These are phyloP conservation scores for Dothideomycetidae sp. DNA, from an alignment of 2,329 filamentous ascomycete genomes.

Conservation along the genomic window DNA sequence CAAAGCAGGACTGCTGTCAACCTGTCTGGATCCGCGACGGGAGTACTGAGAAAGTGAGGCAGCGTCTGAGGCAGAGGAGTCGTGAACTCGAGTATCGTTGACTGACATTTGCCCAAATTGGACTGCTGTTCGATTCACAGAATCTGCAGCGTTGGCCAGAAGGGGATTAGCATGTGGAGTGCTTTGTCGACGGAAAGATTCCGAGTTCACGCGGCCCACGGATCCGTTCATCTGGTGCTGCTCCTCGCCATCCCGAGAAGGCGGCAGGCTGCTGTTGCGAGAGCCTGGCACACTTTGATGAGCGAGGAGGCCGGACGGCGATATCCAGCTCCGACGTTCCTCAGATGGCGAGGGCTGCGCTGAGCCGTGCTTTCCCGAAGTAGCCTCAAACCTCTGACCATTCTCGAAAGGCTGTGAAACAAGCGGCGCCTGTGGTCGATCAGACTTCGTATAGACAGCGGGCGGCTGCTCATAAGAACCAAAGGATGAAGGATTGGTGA, in stretches of 20 bases:
- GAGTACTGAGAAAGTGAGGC: neutral
- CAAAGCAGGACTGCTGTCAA: slow-evolving; percentile 1
- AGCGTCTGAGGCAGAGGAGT: slow-evolving; percentile 1
- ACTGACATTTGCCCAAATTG: slow-evolving; percentile 20
- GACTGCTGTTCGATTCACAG: slow-evolving; percentile 6
- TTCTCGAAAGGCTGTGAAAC: neutral
- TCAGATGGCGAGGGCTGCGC: slow-evolving; percentile 12
- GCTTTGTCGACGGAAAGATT: slow-evolving; percentile 7
- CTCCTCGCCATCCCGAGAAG: slow-evolving; percentile 38
- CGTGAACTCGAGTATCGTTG: slow-evolving; percentile 26
- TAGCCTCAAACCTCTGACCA: neutral
- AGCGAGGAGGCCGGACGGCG: slow-evolving; percentile 21
- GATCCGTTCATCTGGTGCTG: slow-evolving; percentile 19
- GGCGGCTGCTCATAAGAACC: slow-evolving; percentile 17
- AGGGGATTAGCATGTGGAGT: slow-evolving; percentile 6
- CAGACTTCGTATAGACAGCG: slow-evolving; percentile 23
- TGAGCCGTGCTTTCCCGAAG: slow-evolving; percentile 4
- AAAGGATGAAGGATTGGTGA: slow-evolving; percentile 13
- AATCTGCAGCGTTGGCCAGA: slow-evolving; percentile 5
- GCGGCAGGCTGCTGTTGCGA: slow-evolving; percentile 42
- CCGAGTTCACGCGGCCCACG: slow-evolving; percentile 1
- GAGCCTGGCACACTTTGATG: slow-evolving; percentile 32
- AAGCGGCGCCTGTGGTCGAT: slow-evolving; percentile 13
- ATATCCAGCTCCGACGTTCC: slow-evolving; percentile 14
- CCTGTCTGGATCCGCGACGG: slow-evolving; percentile 4